These are phyloP conservation scores for Lonicera japonica DNA, from an alignment of 129 eudicot genomes.

Conservation along the genomic window DNA sequence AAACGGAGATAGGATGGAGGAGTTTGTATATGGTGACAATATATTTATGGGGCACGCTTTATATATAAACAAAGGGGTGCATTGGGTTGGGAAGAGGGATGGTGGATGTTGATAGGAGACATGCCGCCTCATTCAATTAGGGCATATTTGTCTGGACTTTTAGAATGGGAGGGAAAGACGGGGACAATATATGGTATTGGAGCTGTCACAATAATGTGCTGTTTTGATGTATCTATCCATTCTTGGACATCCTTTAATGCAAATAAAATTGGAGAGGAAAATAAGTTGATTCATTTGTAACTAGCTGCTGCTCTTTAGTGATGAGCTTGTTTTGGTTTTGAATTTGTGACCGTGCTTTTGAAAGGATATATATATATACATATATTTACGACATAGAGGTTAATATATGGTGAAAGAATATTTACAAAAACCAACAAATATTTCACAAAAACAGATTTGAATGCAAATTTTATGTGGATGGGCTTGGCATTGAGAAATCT, in stretches of 20 bases:
- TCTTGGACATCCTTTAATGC: conserved; percentile 10
- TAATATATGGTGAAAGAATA: too few relatives aligned
- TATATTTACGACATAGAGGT: too few relatives aligned
- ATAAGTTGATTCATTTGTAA: neutral
- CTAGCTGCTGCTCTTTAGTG: neutral
- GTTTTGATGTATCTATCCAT: conserved; percentile 6
- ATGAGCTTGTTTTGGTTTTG: too few relatives aligned
- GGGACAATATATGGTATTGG: neutral
- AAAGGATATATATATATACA: too few relatives aligned
- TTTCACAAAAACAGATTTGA: too few relatives aligned
- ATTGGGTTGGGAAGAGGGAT: neutral
- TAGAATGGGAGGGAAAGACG: neutral
- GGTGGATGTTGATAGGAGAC: neutral
- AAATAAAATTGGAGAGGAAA: conserved; percentile 1
- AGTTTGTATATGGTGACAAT: conserved; percentile 9
- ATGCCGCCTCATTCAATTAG: neutral
- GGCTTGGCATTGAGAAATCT: too few relatives aligned
- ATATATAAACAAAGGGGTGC: conserved; percentile 1
- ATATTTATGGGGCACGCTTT: neutral
- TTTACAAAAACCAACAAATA: too few relatives aligned
- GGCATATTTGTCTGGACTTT: neutral
- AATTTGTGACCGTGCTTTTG: neutral
- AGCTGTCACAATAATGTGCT: neutral
- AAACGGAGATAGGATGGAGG: neutral
- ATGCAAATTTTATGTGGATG: too few relatives aligned